Evolutionary conservation across 2,329 filamentous ascomycete genomes (phyloP).

Genomic region (Trichoderma sp.): DNA sequence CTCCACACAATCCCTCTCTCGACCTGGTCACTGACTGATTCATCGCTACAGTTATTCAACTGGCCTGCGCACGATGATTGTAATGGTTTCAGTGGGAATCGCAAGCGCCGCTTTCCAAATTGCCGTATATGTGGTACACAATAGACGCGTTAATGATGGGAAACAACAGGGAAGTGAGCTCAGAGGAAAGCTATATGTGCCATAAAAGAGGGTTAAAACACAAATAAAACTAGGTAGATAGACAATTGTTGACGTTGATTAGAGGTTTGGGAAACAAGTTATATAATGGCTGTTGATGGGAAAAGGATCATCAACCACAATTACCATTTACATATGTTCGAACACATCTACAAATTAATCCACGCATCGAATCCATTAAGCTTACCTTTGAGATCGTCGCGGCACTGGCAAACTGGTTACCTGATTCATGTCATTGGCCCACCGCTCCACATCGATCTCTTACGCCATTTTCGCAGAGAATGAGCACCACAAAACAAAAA

Average conservation of each 20-base stretch:
- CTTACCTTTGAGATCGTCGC: not conserved
- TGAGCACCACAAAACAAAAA: slow-evolving; percentile 1
- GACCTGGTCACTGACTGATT: not conserved
- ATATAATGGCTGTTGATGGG: too few relatives aligned
- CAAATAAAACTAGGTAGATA: not conserved
- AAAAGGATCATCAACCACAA: not conserved
- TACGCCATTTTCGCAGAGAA: slow-evolving; percentile 21
- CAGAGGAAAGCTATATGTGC: not conserved
- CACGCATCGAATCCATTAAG: not conserved
- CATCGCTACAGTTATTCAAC: slow-evolving; percentile 42
- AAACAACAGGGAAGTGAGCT: slow-evolving; percentile 10
- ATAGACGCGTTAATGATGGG: slow-evolving; percentile 35
- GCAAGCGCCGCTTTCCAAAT: slow-evolving; percentile 44
- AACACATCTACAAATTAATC: not conserved
- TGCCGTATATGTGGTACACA: slow-evolving; percentile 43
- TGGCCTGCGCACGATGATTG: slow-evolving; percentile 49
- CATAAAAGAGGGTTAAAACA: not conserved
- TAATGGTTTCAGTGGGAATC: slow-evolving; percentile 46
- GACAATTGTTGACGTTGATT: not conserved
- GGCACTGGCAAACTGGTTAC: not conserved
- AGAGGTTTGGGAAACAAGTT: not conserved
- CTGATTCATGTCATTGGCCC: slow-evolving; percentile 2
- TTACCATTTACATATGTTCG: not conserved
- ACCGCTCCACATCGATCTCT: slow-evolving; percentile 1
- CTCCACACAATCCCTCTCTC: too few relatives aligned